These are phyloP conservation scores for Artomyces pyxidatus DNA, from an alignment of 768 basidiomycete genomes.

Conservation along the genomic window DNA sequence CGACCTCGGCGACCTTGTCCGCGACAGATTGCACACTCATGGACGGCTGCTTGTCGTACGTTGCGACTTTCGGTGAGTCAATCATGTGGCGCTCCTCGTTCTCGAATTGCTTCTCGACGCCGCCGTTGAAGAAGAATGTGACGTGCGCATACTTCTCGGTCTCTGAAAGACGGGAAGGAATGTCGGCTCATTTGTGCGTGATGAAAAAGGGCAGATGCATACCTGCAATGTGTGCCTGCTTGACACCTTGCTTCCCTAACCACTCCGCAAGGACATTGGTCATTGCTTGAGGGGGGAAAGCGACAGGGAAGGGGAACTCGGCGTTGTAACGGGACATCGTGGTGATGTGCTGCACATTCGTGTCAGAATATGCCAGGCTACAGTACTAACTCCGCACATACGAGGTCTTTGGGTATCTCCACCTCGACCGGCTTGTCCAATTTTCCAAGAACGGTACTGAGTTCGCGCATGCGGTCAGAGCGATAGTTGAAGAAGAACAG, in stretches of 20 bases:
- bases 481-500: slow-evolving; percentile 97
- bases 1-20: slow-evolving; percentile 84
- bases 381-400: slow-evolving; percentile 26
- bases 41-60: slow-evolving; percentile 84
- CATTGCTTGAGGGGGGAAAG: slow-evolving; percentile 93
- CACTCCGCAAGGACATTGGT: slow-evolving; percentile 92
- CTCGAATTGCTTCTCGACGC: slow-evolving; percentile 86
- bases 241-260: slow-evolving; percentile 69
- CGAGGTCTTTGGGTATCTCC: slow-evolving; percentile 71
- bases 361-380: background rate
- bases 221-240: slow-evolving; percentile 87
- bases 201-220: slow-evolving; percentile 16
- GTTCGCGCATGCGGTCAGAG: slow-evolving; percentile 93
- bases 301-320: slow-evolving; percentile 82
- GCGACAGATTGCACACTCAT: slow-evolving; percentile 89
- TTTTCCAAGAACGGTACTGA: slow-evolving; percentile 71
- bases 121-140: slow-evolving; percentile 98
- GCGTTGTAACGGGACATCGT: slow-evolving; percentile 93
- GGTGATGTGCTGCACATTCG: slow-evolving; percentile 55
- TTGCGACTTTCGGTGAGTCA: slow-evolving; percentile 87
- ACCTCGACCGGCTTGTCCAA: slow-evolving; percentile 82
- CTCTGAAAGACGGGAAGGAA: slow-evolving; percentile 38
- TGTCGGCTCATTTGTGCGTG: no score
- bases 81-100: slow-evolving; percentile 82
- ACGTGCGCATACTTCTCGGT: slow-evolving; percentile 99